Conservation (phyloP, 2,329 filamentous ascomycete species). For the Penicillium thymicola region DNA sequence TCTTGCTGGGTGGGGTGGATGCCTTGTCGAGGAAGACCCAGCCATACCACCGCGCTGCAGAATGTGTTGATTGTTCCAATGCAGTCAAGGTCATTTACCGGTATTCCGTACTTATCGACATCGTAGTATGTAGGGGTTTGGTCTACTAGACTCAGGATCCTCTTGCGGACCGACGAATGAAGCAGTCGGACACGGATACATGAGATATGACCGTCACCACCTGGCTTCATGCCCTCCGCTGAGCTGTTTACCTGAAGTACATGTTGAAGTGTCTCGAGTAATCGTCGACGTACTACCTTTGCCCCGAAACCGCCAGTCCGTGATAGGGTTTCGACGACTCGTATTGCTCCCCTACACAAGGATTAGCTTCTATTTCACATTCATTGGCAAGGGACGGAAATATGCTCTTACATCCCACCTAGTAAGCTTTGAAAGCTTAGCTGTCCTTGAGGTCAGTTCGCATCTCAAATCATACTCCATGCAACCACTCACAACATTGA, state of each 20-base stretch:
- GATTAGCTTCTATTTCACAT: not conserved
- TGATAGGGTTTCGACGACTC: conserved; percentile 70
- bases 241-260: conserved; percentile 68
- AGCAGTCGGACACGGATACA: conserved; percentile 67
- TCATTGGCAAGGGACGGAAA: no score
- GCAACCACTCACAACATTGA: conserved; percentile 50
- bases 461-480: conserved; percentile 11
- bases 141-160: conserved; percentile 60
- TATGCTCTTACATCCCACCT: conserved; percentile 25
- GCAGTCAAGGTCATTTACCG: conserved; percentile 72
- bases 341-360: conserved; percentile 55
- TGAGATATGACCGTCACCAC: conserved; percentile 62
- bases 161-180: conserved; percentile 64
- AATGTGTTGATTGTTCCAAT: conserved; percentile 71
- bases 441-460: conserved; percentile 12
- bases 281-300: conserved; percentile 62
- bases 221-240: conserved; percentile 63
- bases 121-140: conserved; percentile 61
- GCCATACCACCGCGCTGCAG: conserved; percentile 63
- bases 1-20: conserved; percentile 57
- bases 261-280: conserved; percentile 73
- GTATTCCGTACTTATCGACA: conserved; percentile 57
- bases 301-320: conserved; percentile 71
- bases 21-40: conserved; percentile 69
- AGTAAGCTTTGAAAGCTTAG: conserved; percentile 33